Percentiles rank a stretch among this genome's conserved stretches.
phyloP scores from a whole-genome alignment of 2,329 filamentous ascomycete species.

The Botryotinia convoluta region DNA sequence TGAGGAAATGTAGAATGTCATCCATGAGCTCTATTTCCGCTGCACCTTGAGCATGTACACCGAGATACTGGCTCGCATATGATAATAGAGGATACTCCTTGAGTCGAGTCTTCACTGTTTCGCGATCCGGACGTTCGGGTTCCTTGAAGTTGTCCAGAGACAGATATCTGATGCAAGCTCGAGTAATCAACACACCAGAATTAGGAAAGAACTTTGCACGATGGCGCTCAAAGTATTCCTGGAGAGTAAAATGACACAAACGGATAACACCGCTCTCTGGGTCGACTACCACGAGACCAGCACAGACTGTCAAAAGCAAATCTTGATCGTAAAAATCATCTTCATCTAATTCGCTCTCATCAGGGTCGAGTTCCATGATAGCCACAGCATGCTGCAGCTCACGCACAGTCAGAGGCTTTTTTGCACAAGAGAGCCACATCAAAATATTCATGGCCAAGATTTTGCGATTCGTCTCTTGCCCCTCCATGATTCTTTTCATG shows the following conservation, averaged over 20 bases:
- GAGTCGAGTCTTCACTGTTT: slow-evolving; percentile 20
- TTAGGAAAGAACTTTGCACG: slow-evolving; percentile 18
- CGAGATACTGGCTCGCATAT: slow-evolving; percentile 40
- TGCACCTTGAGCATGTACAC: slow-evolving; percentile 31
- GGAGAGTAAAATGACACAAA: slow-evolving; percentile 33
- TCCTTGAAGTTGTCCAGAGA: slow-evolving; percentile 30
- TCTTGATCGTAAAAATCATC: slow-evolving; percentile 29
- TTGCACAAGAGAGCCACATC: slow-evolving; percentile 43
- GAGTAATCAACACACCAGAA: slow-evolving; percentile 19
- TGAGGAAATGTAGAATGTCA: slow-evolving; percentile 1
- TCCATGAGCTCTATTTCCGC: background rate
- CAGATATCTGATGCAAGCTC: slow-evolving; percentile 33
- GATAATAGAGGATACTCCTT: slow-evolving; percentile 31
- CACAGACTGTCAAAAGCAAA: slow-evolving; percentile 27
- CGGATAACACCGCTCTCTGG: slow-evolving; percentile 30
- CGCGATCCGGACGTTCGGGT: slow-evolving; percentile 13
- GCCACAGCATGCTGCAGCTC: slow-evolving; percentile 47
- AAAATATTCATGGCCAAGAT: slow-evolving; percentile 19
- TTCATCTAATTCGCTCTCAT: slow-evolving; percentile 28
- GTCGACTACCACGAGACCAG: slow-evolving; percentile 34
- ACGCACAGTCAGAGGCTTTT: slow-evolving; percentile 35
- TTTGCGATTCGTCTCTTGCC: slow-evolving; percentile 12
- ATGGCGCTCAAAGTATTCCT: slow-evolving; percentile 32
- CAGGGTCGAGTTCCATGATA: slow-evolving; percentile 38
- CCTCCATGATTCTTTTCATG: slow-evolving; percentile 40